Percentiles rank a stretch among this genome's conserved stretches.
phyloP scores from a whole-genome alignment of 2,329 filamentous ascomycete genomes.

The Teratosphaeria viscida region DNA sequence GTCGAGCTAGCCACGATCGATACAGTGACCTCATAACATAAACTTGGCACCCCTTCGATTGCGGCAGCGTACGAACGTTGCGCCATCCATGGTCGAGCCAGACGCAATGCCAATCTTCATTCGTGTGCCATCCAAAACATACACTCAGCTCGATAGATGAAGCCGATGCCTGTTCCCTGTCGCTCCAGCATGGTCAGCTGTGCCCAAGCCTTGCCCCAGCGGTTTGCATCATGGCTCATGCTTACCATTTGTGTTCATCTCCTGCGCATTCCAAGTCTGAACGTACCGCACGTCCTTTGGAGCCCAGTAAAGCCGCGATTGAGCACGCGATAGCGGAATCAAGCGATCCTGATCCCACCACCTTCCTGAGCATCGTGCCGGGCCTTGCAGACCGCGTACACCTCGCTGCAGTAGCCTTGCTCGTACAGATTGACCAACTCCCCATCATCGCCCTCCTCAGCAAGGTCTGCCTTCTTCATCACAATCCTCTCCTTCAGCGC shows the following conservation, averaged over 20 bases:
- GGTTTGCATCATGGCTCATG: background rate
- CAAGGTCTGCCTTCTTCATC: background rate
- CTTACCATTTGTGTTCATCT: background rate
- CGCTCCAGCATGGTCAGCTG: background rate
- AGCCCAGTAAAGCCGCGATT: background rate
- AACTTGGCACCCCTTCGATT: background rate
- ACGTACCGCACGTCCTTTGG: background rate
- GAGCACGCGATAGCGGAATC: background rate
- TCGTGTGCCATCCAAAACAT: background rate
- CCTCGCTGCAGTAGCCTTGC: background rate
- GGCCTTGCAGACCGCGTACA: background rate
- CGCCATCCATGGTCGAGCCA: background rate
- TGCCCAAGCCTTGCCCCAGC: background rate
- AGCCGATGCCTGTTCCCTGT: background rate
- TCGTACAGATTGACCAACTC: background rate
- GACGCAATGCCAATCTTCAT: background rate
- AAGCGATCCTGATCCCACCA: background rate
- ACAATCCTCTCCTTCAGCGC: background rate
- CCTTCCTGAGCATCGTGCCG: background rate
- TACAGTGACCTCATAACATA: background rate
- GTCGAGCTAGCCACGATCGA: background rate
- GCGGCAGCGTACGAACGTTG: background rate
- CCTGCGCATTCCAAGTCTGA: background rate
- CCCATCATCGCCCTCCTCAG: background rate
- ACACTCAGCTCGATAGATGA: background rate